Percentiles rank a stretch among this genome's conserved stretches.
Conservation (phyloP, 495 filamentous ascomycete genomes). For the Podospora pseudopauciseta region DNA sequence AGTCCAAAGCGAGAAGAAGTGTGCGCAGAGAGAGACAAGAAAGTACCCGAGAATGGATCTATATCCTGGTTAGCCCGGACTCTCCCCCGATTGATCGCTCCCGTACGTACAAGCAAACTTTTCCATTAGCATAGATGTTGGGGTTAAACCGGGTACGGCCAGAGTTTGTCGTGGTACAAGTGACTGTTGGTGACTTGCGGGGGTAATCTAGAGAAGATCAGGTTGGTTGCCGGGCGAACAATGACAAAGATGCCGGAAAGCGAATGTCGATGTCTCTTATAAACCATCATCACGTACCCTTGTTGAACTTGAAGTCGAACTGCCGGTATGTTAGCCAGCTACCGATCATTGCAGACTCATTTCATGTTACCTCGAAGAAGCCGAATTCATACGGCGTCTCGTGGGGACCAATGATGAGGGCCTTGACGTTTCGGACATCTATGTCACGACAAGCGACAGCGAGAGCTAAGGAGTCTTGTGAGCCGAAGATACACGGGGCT, state of each 20-base stretch:
- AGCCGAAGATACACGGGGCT: not conserved
- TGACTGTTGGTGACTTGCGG: constrained; percentile 71
- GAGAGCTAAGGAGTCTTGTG: constrained; percentile 54
- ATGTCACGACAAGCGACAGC: constrained; percentile 80
- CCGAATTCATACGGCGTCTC: constrained; percentile 96
- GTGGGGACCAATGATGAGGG: constrained; percentile 87
- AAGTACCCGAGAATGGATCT: constrained; percentile 87
- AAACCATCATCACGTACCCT: constrained; percentile 43
- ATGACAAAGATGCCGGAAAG: not conserved
- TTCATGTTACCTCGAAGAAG: constrained; percentile 74
- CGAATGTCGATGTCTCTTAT: not conserved
- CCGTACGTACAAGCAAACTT: constrained; percentile 79
- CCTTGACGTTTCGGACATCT: constrained; percentile 84
- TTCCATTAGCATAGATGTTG: constrained; percentile 89
- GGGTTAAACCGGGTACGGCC: constrained; percentile 90
- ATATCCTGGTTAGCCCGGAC: not conserved
- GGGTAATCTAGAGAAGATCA: constrained; percentile 67
- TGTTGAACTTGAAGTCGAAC: constrained; percentile 65
- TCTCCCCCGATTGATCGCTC: constrained; percentile 18
- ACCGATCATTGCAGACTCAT: not conserved
- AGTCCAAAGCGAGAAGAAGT: constrained; percentile 19
- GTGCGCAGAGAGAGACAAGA: constrained; percentile 18
- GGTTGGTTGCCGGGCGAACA: not conserved
- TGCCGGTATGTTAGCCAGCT: constrained; percentile 34
- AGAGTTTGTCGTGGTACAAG: constrained; percentile 76